Evolutionary conservation across 352 stramenopile genomes (phyloP).

Genomic region (Phytopythium litorale): DNA sequence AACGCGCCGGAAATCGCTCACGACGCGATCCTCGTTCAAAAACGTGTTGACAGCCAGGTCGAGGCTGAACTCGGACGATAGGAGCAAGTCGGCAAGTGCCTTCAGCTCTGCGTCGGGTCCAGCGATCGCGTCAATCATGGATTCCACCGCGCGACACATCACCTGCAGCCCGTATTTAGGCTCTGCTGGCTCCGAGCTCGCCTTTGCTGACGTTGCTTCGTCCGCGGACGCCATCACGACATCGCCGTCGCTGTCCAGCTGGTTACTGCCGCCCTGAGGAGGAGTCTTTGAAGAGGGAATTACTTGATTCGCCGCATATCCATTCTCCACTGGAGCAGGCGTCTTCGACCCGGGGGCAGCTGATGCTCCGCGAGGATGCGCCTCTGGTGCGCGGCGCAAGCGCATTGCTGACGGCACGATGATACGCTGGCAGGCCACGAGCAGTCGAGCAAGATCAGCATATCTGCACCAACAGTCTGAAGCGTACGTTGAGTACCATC

Average conservation of each 20-base stretch:
- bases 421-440: slow-evolving; percentile 29
- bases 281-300: neutral
- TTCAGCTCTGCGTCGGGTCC: slow-evolving; percentile 56
- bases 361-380: slow-evolving; percentile 16
- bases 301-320: neutral
- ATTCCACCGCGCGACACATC: slow-evolving; percentile 67
- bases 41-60: slow-evolving; percentile 81
- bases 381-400: slow-evolving; percentile 61
- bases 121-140: slow-evolving; percentile 76
- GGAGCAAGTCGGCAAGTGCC: slow-evolving; percentile 63
- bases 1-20: slow-evolving; percentile 77
- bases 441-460: slow-evolving; percentile 5
- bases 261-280: neutral
- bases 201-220: slow-evolving; percentile 8
- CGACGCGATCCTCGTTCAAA: slow-evolving; percentile 69
- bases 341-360: neutral
- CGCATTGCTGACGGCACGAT: slow-evolving; percentile 65
- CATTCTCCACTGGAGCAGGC: neutral
- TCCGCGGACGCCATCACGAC: slow-evolving; percentile 50
- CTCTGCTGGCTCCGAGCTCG: slow-evolving; percentile 27
- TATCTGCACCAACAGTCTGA: neutral
- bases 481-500: neutral
- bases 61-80: slow-evolving; percentile 76
- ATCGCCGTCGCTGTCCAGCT: slow-evolving; percentile 50
- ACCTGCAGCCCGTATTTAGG: slow-evolving; percentile 80